Evolutionary conservation across 2,329 filamentous ascomycete species (phyloP), one percentile per base, ranked within the genome.

Genomic region (Microdochium bolleyi): DNA sequence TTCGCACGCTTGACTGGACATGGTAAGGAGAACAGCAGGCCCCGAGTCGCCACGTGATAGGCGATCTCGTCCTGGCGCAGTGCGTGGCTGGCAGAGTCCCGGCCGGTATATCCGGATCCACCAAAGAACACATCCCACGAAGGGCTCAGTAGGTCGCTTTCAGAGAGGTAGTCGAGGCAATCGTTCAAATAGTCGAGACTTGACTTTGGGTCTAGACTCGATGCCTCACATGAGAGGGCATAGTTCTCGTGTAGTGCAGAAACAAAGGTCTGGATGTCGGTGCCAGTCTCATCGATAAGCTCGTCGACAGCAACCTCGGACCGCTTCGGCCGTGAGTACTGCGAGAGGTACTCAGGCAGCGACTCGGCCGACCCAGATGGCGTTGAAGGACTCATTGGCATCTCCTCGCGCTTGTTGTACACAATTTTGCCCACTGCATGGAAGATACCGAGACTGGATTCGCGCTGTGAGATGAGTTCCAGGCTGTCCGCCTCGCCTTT

Each of bases 361-460:
- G 68, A 67, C 60, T 87, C 83, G 3, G 72, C 72, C 19, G 70
- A 68, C 2, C 68, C 64, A 30, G 75, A 70, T 9, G 54, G 53
- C 16, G 64, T 62, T 19, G 56, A 37, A 9, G 64, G 64, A 9
- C 67, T 60, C 13, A 76, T 69, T 3, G 70, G 67, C 48, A 56
- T 65, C 25, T 86, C 83, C 22, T 87, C 79, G 48, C 94, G 82
- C 67, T 96, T 99, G 73, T 99, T 99, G 73, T 97, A 95, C 1
- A 97, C 85, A 2, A 99, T 89, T 65, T 94, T 96, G 3, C 92
- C 94, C 13, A 97, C 88, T 0, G 94, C 91, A 67, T 99, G 94
- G 64, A 99, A 99, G 50, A 99, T 90, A 1, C 92, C 94, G 2
- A 99, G 75, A 57, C 87, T 96, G 16, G 88, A 86, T 70, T 97